Evolutionary conservation across 2,329 filamentous ascomycete species (phyloP).

Genomic region (Sporothrix curviconia): DNA sequence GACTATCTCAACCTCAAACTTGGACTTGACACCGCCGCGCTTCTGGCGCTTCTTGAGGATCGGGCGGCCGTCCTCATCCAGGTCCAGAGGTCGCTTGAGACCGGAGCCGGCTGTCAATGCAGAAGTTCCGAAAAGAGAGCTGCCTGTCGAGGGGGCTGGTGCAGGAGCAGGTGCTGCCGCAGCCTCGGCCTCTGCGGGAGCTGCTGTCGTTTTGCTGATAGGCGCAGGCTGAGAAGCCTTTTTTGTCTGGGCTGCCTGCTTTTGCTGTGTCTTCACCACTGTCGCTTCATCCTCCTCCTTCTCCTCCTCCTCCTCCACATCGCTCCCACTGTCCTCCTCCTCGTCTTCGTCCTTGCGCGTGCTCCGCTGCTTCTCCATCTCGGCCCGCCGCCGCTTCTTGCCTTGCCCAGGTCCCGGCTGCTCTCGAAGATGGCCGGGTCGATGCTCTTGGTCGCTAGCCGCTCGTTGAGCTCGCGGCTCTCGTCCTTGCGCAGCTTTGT

Average conservation of each 20-base stretch:
- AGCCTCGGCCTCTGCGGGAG: too few species aligned
- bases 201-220: too few species aligned
- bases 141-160: background rate
- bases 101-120: conserved; percentile 57
- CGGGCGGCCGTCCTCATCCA: conserved; percentile 72
- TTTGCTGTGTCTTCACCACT: background rate
- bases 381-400: conserved; percentile 62
- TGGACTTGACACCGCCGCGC: conserved; percentile 54
- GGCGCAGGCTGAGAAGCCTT: too few species aligned
- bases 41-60: conserved; percentile 78
- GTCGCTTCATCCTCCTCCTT: conserved; percentile 9
- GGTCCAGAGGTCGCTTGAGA: conserved; percentile 76
- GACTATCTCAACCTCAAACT: conserved; percentile 67
- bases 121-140: conserved; percentile 10
- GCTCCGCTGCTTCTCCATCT: conserved; percentile 51
- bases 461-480: conserved; percentile 74
- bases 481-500: conserved; percentile 94
- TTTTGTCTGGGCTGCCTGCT: too few species aligned
- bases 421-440: conserved; percentile 78
- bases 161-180: background rate
- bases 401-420: conserved; percentile 67
- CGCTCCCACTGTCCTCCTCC: conserved; percentile 28
- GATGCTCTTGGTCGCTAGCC: conserved; percentile 69
- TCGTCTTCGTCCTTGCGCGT: conserved; percentile 38
- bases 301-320: conserved; percentile 24